Percentiles rank a stretch among this genome's conserved stretches.
These are phyloP conservation scores for Ephemerocybe angulata DNA, from an alignment of 768 basidiomycete species.

Conservation along the genomic window DNA sequence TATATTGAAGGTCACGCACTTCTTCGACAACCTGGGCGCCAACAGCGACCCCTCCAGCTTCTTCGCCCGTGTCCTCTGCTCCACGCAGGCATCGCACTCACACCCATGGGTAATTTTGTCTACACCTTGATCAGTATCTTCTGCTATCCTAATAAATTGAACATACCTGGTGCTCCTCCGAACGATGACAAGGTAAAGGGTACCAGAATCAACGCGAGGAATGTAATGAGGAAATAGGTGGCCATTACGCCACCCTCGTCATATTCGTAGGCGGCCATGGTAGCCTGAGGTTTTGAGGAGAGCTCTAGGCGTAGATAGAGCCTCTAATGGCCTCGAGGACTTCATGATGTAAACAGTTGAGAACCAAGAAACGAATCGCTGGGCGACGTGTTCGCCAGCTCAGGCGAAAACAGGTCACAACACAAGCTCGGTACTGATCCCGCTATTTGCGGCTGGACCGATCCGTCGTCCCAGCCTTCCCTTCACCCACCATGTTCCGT, in stretches of 20 bases:
- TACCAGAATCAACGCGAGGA: slow-evolving; percentile 78
- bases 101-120: slow-evolving; percentile 45
- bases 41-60: slow-evolving; percentile 45
- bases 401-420: too few species aligned
- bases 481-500: too few species aligned
- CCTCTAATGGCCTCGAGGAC: not conserved
- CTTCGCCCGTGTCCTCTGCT: slow-evolving; percentile 46
- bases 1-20: slow-evolving; percentile 34
- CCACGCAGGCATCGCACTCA: slow-evolving; percentile 57
- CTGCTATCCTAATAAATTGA: too few species aligned
- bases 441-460: too few species aligned
- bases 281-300: slow-evolving; percentile 14
- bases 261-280: slow-evolving; percentile 80
- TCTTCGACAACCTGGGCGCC: slow-evolving; percentile 44
- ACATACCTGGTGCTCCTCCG: slow-evolving; percentile 44
- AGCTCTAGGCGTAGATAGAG: not conserved
- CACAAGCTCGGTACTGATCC: too few species aligned
- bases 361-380: too few species aligned
- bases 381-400: too few species aligned
- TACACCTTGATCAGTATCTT: slow-evolving; percentile 10
- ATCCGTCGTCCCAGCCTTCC: too few species aligned
- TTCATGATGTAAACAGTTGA: too few species aligned
- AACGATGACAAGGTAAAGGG: slow-evolving; percentile 66
- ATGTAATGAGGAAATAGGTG: slow-evolving; percentile 86
- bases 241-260: slow-evolving; percentile 86